phyloP scores from a whole-genome alignment of 2,329 filamentous ascomycete species.

The Ophiobolus disseminans region DNA sequence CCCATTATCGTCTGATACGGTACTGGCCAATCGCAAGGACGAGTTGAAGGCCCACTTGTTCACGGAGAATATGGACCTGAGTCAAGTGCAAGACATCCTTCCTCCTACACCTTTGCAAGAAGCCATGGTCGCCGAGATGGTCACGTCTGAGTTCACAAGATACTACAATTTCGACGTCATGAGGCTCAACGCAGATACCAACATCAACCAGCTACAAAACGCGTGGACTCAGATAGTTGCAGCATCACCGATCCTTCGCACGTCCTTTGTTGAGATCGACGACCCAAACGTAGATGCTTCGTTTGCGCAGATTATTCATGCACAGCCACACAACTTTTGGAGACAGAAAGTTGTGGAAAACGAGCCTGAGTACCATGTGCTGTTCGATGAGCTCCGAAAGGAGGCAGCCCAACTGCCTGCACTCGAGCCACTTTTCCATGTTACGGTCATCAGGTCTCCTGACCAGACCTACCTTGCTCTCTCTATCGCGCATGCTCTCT shows the following conservation, averaged over 20 bases:
- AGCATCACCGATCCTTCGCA: conserved; percentile 74
- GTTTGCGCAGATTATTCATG: conserved; percentile 64
- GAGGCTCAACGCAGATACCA: conserved; percentile 61
- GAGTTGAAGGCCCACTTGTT: conserved; percentile 51
- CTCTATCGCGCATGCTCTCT: conserved; percentile 84
- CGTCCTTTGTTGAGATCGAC: conserved; percentile 72
- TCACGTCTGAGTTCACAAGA: conserved; percentile 72
- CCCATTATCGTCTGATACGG: conserved; percentile 11
- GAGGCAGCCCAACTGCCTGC: conserved; percentile 28
- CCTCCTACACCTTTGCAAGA: conserved; percentile 87
- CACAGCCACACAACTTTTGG: conserved; percentile 44
- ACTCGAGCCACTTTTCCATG: conserved; percentile 34
- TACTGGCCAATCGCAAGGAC: conserved; percentile 27
- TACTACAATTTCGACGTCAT: conserved; percentile 90
- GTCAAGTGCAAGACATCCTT: conserved; percentile 64
- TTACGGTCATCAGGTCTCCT: conserved; percentile 49
- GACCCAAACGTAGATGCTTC: conserved; percentile 63
- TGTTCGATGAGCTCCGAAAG: conserved; percentile 47
- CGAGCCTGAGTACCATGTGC: conserved; percentile 35
- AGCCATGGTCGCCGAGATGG: conserved; percentile 83
- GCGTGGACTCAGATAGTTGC: conserved; percentile 70
- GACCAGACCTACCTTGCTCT: conserved; percentile 60
- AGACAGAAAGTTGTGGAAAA: conserved; percentile 24
- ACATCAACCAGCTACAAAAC: conserved; percentile 62
- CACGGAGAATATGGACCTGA: conserved; percentile 44